Conservation (phyloP, 2,329 filamentous ascomycete genomes). For the Fonsecaea nubica region DNA sequence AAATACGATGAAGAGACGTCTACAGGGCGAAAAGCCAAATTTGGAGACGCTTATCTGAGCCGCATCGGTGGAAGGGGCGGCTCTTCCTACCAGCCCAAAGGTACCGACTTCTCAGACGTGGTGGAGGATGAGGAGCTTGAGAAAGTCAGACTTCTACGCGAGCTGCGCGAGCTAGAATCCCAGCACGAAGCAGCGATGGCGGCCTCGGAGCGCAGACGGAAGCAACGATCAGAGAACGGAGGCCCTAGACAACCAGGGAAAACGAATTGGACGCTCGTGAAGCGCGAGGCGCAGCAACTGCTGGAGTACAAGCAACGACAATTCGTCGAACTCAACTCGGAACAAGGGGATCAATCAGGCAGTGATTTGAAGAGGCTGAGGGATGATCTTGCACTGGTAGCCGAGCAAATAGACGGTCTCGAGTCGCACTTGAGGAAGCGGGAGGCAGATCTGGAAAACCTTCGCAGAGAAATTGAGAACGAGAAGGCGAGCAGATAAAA, state of each 20-base stretch:
- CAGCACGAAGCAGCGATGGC: conserved; percentile 85
- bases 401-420: conserved; percentile 90
- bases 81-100: conserved; percentile 71
- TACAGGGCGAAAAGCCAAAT: conserved; percentile 93
- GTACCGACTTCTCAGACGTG: conserved; percentile 86
- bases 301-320: conserved; percentile 91
- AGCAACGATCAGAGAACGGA: conserved; percentile 43
- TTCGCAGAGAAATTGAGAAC: conserved; percentile 83
- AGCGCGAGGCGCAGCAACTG: conserved; percentile 90
- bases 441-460: conserved; percentile 74
- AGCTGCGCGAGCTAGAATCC: conserved; percentile 84
- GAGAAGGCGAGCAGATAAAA: conserved; percentile 68
- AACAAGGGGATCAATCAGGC: conserved; percentile 69
- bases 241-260: conserved; percentile 45
- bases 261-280: conserved; percentile 83
- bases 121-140: conserved; percentile 95
- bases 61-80: conserved; percentile 80
- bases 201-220: conserved; percentile 67
- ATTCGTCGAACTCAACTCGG: conserved; percentile 70
- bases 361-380: conserved; percentile 76
- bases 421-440: conserved; percentile 80
- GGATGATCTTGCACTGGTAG: conserved; percentile 88
- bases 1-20: conserved; percentile 76
- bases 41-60: conserved; percentile 94
- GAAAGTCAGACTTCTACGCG: conserved; percentile 91